Evolutionary conservation across 2,329 filamentous ascomycete genomes (phyloP).

Genomic region (Xylariaceae sp.): DNA sequence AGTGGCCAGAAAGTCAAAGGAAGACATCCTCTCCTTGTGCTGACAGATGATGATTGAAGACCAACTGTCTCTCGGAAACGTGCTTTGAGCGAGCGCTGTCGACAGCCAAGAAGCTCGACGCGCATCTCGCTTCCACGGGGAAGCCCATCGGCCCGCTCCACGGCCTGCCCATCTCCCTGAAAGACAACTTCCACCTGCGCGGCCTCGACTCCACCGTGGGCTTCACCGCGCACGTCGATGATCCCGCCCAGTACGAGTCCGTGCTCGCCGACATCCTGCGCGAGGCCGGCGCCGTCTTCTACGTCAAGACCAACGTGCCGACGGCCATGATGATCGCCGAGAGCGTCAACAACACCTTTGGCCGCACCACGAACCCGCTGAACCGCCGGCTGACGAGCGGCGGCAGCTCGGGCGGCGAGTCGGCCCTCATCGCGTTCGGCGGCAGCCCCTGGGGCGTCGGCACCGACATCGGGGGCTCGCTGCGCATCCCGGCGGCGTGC

Average conservation of each 20-base stretch:
- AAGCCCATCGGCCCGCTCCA: conserved; percentile 59
- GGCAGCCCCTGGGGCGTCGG: conserved; percentile 54
- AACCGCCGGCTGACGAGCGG: conserved; percentile 58
- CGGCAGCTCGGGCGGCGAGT: conserved; percentile 64
- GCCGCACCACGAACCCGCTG: conserved; percentile 57
- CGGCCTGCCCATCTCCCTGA: conserved; percentile 60
- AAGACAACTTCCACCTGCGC: conserved; percentile 64
- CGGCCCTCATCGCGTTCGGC: conserved; percentile 54
- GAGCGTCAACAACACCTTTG: conserved; percentile 61
- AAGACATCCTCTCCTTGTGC: not conserved
- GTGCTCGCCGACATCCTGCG: conserved; percentile 38
- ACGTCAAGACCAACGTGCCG: conserved; percentile 54
- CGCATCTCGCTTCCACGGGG: conserved; percentile 42
- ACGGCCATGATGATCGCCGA: conserved; percentile 68
- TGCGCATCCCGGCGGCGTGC: conserved; percentile 30
- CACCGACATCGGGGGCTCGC: conserved; percentile 29
- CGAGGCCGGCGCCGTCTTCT: conserved; percentile 48
- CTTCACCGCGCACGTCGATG: conserved; percentile 56
- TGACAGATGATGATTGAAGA: conserved; percentile 21
- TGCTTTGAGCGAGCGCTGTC: conserved; percentile 50
- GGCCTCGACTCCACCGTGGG: conserved; percentile 60
- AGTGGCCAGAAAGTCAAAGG: not conserved
- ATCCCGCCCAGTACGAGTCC: conserved; percentile 45
- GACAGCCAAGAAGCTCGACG: conserved; percentile 45
- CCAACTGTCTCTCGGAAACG: conserved; percentile 49